Conservation (phyloP, 2,329 filamentous ascomycete species). For the Dactylonectria estremocensis region DNA sequence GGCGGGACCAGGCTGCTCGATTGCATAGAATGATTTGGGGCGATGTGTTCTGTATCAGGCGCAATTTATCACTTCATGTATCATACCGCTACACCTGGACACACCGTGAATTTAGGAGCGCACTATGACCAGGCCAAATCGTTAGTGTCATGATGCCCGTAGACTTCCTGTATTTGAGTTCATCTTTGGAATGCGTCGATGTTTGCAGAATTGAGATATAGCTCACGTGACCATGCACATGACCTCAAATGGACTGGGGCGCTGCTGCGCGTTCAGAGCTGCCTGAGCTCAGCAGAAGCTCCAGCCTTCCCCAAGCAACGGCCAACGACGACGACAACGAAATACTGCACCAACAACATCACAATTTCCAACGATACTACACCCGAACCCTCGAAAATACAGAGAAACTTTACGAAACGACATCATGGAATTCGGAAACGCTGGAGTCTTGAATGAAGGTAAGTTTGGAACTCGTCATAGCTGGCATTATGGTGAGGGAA, state of each 20-base stretch:
- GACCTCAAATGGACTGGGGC: conserved; percentile 33
- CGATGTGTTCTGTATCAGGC: conserved; percentile 20
- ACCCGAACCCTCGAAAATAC: conserved; percentile 6
- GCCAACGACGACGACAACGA: conserved; percentile 44
- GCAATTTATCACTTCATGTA: neutral
- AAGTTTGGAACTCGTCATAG: conserved; percentile 47
- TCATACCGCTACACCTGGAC: neutral
- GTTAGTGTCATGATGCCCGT: neutral
- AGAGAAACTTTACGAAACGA: conserved; percentile 9
- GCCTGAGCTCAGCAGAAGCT: conserved; percentile 62
- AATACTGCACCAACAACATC: conserved; percentile 40
- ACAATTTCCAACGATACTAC: conserved; percentile 14
- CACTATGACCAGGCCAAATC: neutral
- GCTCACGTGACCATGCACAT: conserved; percentile 38
- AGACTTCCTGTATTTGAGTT: neutral
- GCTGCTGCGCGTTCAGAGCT: conserved; percentile 63
- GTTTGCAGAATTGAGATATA: too few species aligned
- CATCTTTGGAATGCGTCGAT: neutral
- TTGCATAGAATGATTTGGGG: conserved; percentile 17
- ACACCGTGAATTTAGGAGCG: neutral
- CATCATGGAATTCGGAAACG: conserved; percentile 75
- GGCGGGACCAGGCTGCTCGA: conserved; percentile 43
- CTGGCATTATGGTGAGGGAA: conserved; percentile 35
- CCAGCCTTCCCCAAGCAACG: conserved; percentile 51
- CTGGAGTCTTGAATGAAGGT: conserved; percentile 77